A percentile compares a stretch with the other conserved stretches of the same genome.
Evolutionary conservation across 768 basidiomycete genomes (phyloP).

Genomic region (Fomitopsis pulvina): DNA sequence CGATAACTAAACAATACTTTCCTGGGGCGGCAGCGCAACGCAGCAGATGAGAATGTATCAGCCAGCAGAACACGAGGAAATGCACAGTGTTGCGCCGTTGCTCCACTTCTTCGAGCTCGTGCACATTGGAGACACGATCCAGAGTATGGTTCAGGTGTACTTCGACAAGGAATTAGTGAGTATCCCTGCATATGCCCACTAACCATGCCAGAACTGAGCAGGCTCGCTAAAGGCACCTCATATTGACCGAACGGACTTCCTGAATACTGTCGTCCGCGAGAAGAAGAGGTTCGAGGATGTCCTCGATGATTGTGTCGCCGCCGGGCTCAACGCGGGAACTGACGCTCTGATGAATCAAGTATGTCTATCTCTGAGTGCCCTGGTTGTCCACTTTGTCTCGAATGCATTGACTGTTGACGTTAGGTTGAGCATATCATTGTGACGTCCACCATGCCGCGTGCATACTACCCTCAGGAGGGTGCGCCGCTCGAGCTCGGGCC

Average conservation of each 20-base stretch:
- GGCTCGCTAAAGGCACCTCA: constrained; percentile 55
- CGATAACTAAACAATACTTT: not conserved
- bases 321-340: constrained; percentile 90
- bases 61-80: constrained; percentile 79
- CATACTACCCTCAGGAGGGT: constrained; percentile 87
- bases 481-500: constrained; percentile 75
- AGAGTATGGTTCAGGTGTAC: constrained; percentile 96
- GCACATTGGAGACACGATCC: constrained; percentile 95
- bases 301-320: constrained; percentile 90
- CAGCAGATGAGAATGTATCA: constrained; percentile 87
- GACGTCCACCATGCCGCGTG: constrained; percentile 73
- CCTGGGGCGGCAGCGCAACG: constrained; percentile 55
- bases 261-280: constrained; percentile 89
- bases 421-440: constrained; percentile 92
- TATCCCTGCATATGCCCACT: constrained; percentile 3
- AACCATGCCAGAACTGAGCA: not conserved
- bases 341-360: constrained; percentile 95
- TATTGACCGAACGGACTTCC: constrained; percentile 89
- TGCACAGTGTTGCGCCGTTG: constrained; percentile 82
- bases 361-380: constrained; percentile 6
- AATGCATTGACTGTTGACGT: not conserved
- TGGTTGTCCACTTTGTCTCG: not conserved
- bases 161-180: constrained; percentile 92
- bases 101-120: constrained; percentile 97
- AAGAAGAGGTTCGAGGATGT: constrained; percentile 95